These are phyloP conservation scores for Iris macrosiphon DNA, from an alignment of 106 monocot genomes.

Conservation along the genomic window DNA sequence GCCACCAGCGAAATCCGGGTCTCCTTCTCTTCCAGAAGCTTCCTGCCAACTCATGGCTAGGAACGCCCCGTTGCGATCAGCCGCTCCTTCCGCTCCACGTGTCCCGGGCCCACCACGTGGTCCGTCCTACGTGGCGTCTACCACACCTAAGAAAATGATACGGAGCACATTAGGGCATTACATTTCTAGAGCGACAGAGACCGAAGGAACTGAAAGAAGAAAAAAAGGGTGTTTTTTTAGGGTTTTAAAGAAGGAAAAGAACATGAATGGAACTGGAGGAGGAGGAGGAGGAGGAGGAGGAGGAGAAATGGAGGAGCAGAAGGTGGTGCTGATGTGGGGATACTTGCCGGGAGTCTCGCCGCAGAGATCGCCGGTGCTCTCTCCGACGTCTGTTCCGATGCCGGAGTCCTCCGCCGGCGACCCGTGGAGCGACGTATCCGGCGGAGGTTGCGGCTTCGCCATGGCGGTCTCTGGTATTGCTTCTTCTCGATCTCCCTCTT, in stretches of 20 bases:
- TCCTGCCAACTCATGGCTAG: constrained; percentile 46
- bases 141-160: constrained; percentile 25
- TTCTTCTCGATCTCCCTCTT: neutral
- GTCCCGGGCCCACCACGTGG: constrained; percentile 9
- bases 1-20: neutral
- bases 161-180: constrained; percentile 19
- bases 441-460: constrained; percentile 95
- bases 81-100: constrained; percentile 32
- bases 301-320: constrained; percentile 25
- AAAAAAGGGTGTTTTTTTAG: constrained; percentile 1
- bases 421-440: constrained; percentile 76
- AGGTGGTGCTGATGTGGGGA: constrained; percentile 91
- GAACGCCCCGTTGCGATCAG: constrained; percentile 8
- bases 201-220: neutral
- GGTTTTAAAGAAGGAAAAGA: constrained; percentile 15
- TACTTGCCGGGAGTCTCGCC: constrained; percentile 84
- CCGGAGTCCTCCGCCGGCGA: constrained; percentile 50
- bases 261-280: constrained; percentile 34
- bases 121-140: constrained; percentile 50
- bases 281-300: constrained; percentile 9
- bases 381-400: constrained; percentile 39
- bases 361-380: constrained; percentile 67
- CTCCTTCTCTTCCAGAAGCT: constrained; percentile 49
- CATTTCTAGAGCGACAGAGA: no score
- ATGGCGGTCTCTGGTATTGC: constrained; percentile 76